phyloP scores from a whole-genome alignment of 2,329 filamentous ascomycete species.

The Epichloe scottii region DNA sequence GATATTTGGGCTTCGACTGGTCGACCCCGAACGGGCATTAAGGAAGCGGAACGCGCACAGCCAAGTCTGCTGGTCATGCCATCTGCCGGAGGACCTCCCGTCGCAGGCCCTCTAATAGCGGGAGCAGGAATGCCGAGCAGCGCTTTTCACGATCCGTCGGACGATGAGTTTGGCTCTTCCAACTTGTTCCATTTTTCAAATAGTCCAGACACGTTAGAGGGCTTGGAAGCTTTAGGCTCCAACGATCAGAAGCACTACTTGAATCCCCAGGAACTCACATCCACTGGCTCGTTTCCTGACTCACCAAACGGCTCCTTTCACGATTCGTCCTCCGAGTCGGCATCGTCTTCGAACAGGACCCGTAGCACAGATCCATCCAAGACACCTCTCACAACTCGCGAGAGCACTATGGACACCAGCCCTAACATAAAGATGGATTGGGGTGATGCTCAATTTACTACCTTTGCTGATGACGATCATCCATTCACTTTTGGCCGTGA shows the following conservation, averaged over 20 bases:
- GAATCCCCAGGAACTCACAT: slow-evolving; percentile 21
- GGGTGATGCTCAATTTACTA: slow-evolving; percentile 21
- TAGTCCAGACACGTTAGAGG: slow-evolving; percentile 25
- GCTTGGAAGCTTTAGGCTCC: slow-evolving; percentile 18
- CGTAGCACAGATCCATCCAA: slow-evolving; percentile 34
- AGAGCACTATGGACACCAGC: slow-evolving; percentile 31
- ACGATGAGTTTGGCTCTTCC: slow-evolving; percentile 22
- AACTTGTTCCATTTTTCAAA: slow-evolving; percentile 24
- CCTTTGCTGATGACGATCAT: slow-evolving; percentile 26
- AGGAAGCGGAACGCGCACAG: slow-evolving; percentile 10
- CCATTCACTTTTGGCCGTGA: slow-evolving; percentile 23
- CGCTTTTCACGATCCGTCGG: slow-evolving; percentile 26
- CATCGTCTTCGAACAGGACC: slow-evolving; percentile 33
- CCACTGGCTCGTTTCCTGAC: slow-evolving; percentile 27
- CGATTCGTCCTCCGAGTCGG: slow-evolving; percentile 41
- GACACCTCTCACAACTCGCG: slow-evolving; percentile 26
- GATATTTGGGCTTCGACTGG: neutral
- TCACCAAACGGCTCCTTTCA: slow-evolving; percentile 30
- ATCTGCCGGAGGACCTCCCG: slow-evolving; percentile 18
- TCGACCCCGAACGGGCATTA: slow-evolving; percentile 2
- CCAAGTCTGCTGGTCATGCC: slow-evolving; percentile 22
- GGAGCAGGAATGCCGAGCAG: slow-evolving; percentile 24
- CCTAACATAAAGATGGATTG: slow-evolving; percentile 30
- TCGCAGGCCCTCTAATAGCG: slow-evolving; percentile 27
- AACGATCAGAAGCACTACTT: slow-evolving; percentile 20